A percentile compares a stretch with the other conserved stretches of the same genome.
Evolutionary conservation across 208 protist genomes (phyloP).

Genomic region (Crithidia thermophila): DNA sequence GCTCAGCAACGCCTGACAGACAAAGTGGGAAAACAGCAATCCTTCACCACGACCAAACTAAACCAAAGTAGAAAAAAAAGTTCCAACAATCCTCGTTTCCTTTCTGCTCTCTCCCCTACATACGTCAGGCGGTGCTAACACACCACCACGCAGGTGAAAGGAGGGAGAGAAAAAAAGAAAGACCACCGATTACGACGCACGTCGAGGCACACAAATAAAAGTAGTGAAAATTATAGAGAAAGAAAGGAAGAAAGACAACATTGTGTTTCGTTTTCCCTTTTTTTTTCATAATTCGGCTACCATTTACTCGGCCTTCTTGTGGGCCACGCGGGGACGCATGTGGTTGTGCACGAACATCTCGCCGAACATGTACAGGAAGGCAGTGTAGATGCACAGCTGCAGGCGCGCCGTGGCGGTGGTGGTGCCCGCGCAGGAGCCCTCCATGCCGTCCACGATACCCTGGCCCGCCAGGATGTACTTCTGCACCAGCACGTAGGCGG

Average conservation of each 20-base stretch:
- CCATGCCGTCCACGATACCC: slow-evolving; percentile 28
- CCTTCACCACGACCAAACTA: no score
- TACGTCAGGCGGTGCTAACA: no score
- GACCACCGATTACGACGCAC: no score
- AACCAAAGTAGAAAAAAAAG: no score
- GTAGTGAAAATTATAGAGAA: neutral
- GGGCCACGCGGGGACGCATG: slow-evolving; percentile 36
- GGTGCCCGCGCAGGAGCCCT: slow-evolving; percentile 59
- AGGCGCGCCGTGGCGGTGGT: slow-evolving; percentile 57
- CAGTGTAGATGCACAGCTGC: slow-evolving; percentile 90
- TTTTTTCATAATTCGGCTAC: neutral
- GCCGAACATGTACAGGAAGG: slow-evolving; percentile 91
- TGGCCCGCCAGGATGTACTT: slow-evolving; percentile 35
- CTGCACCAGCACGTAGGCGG: slow-evolving; percentile 41
- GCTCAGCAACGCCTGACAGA: no score
- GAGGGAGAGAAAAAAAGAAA: neutral
- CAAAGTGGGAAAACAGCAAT: no score
- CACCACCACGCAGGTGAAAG: neutral
- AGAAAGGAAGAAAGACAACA: neutral
- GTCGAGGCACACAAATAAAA: neutral
- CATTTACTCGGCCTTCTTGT: slow-evolving; percentile 36
- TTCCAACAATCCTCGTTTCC: no score
- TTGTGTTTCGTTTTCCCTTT: neutral
- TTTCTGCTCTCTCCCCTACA: no score
- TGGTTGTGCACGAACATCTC: slow-evolving; percentile 90